A percentile compares a stretch with the other conserved stretches of the same genome.
phyloP scores from a whole-genome alignment of 768 basidiomycete species.

The Lentinus tigrinus region DNA sequence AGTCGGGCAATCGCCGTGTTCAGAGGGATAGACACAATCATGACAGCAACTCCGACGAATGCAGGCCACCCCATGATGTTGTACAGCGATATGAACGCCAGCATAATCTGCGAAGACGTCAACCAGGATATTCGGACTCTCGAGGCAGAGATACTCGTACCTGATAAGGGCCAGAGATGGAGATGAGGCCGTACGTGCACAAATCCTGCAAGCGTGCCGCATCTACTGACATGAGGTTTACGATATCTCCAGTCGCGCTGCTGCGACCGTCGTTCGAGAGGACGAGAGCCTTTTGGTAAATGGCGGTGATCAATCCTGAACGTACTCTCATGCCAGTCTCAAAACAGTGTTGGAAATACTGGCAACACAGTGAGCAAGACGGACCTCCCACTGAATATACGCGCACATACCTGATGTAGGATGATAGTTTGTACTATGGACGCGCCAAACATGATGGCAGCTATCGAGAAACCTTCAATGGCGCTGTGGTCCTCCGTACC shows the following conservation, averaged over 20 bases:
- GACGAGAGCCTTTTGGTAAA: slow-evolving; percentile 84
- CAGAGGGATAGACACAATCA: slow-evolving; percentile 79
- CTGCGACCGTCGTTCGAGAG: slow-evolving; percentile 84
- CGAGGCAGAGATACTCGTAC: slow-evolving; percentile 33
- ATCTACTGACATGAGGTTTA: slow-evolving; percentile 92
- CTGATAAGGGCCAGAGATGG: slow-evolving; percentile 84
- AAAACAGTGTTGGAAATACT: slow-evolving; percentile 86
- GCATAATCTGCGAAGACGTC: slow-evolving; percentile 52
- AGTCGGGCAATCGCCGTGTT: slow-evolving; percentile 71
- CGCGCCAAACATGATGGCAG: slow-evolving; percentile 74
- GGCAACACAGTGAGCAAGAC: neutral
- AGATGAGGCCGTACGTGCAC: slow-evolving; percentile 80
- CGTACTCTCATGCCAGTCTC: slow-evolving; percentile 93
- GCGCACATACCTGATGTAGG: slow-evolving; percentile 65
- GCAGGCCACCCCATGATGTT: slow-evolving; percentile 89
- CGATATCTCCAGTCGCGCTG: slow-evolving; percentile 86
- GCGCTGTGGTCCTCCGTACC: slow-evolving; percentile 33
- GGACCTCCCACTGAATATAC: neutral
- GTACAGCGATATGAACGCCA: slow-evolving; percentile 91
- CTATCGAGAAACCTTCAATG: slow-evolving; percentile 74
- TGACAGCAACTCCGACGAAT: slow-evolving; percentile 85
- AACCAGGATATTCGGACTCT: neutral
- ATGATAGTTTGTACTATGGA: slow-evolving; percentile 78
- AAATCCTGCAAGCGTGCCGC: slow-evolving; percentile 77
- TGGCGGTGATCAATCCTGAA: slow-evolving; percentile 80